A percentile compares a stretch with the other conserved stretches of the same genome.
Evolutionary conservation across 2,329 filamentous ascomycete genomes (phyloP).

Genomic region (Fusarium irregulare): DNA sequence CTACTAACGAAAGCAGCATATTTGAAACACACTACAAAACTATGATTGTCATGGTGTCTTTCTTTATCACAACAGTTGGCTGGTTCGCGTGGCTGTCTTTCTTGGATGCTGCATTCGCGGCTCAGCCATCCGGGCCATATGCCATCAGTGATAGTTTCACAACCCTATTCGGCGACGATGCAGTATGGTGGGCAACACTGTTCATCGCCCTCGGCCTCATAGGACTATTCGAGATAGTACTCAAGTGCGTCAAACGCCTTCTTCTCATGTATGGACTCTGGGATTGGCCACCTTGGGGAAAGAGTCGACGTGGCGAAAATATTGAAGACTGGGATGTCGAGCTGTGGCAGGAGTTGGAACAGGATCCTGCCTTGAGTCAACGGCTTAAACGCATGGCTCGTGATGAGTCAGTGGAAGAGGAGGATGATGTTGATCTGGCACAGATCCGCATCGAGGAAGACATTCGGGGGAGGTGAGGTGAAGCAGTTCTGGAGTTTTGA

Average conservation of each 20-base stretch:
- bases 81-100: slow-evolving; percentile 82
- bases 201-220: slow-evolving; percentile 71
- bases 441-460: slow-evolving; percentile 34
- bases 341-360: slow-evolving; percentile 69
- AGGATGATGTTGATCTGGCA: slow-evolving; percentile 39
- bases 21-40: slow-evolving; percentile 84
- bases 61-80: slow-evolving; percentile 70
- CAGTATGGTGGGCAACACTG: slow-evolving; percentile 79
- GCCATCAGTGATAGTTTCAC: slow-evolving; percentile 76
- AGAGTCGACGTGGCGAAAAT: slow-evolving; percentile 49
- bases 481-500: slow-evolving; percentile 36
- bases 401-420: slow-evolving; percentile 47
- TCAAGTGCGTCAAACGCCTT: slow-evolving; percentile 61
- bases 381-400: slow-evolving; percentile 56
- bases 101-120: slow-evolving; percentile 71
- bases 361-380: slow-evolving; percentile 58
- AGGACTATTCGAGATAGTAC: slow-evolving; percentile 72
- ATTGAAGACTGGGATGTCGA: slow-evolving; percentile 65
- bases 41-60: slow-evolving; percentile 67
- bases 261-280: slow-evolving; percentile 60
- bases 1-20: slow-evolving; percentile 57
- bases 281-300: slow-evolving; percentile 59
- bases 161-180: slow-evolving; percentile 72
- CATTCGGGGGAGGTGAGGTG: slow-evolving; percentile 20
- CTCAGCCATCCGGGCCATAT: slow-evolving; percentile 64